Conservation (phyloP, 495 filamentous ascomycete species). For the Aspergillus egyptiacus region DNA sequence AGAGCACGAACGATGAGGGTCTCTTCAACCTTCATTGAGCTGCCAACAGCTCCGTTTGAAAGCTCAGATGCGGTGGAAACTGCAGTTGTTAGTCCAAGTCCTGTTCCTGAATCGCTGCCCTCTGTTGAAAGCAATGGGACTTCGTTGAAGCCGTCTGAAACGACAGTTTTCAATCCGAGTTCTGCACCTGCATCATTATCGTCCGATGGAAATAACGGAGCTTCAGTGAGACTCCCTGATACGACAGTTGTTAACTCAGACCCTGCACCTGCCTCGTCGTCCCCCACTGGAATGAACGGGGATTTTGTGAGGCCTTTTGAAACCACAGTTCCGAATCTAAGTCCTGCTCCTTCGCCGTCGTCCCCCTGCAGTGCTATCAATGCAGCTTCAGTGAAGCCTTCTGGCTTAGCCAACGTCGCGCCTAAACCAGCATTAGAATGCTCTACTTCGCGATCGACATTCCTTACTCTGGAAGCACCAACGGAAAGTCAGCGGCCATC, state of each 20-base stretch:
- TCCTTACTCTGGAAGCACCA: background rate
- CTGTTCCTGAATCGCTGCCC: conserved; percentile 1
- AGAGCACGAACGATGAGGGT: conserved; percentile 15
- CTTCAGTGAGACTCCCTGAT: too few species aligned
- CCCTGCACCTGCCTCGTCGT: too few species aligned
- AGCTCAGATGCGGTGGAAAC: conserved; percentile 12
- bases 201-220: too few species aligned
- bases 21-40: conserved; percentile 24
- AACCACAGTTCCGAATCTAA: conserved; percentile 9
- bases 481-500: background rate
- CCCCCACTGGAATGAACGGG: too few species aligned
- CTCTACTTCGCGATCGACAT: background rate
- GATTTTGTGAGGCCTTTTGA: too few species aligned
- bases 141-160: background rate
- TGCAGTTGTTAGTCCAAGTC: conserved; percentile 6
- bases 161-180: too few species aligned
- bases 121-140: background rate
- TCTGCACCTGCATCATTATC: too few species aligned
- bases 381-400: background rate
- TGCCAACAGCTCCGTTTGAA: conserved; percentile 21
- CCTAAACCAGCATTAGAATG: conserved; percentile 13
- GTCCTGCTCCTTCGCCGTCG: conserved; percentile 5
- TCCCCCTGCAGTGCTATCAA: background rate
- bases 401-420: conserved; percentile 13
- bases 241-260: too few species aligned